Base-by-base conservation (phyloP, 2,329 filamentous ascomycete species). In the Ramichloridium luteum region DNA sequence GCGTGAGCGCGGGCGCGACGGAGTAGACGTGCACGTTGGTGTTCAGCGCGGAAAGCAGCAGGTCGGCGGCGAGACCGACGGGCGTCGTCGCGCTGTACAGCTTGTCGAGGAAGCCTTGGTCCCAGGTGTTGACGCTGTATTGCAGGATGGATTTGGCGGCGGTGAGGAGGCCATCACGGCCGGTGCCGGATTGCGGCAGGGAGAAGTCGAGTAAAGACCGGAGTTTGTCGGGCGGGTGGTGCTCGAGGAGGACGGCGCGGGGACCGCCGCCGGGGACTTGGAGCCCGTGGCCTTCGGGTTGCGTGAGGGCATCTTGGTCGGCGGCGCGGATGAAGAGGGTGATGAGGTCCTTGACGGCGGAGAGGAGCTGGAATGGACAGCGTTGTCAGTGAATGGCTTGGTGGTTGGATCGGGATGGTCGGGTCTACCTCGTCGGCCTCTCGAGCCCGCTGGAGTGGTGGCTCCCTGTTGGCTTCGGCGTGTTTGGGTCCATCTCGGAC, bases 101-200 rank as follows among this genome's bases (percentile, higher is more conserved):
- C 61, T 98, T 96, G 60, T 94, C 86, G 50, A 96, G 61, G 58
- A 96, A 98, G 8, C 88, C 88, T 58, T 93, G 86, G 50, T 93
- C 81, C 82, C 86, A 96, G n/a, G 88, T 94, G 60, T 98, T 98
- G 51, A 96, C 88, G 50, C 80, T 90, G 57, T 92, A 85, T 41
- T 72, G 68, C 25, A 96, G 65, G 13, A 94, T 67, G 38, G 75
- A 70, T 43, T 74, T 63, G 27, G 93, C 68, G 3, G 73, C 35
- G 2, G 50, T 34, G 11, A 66, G 25, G 9, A 67, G 40, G 6
- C 60, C 62, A 8, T 59, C 53, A 38, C 58, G 63, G 14, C 63
- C 61, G 2, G 49, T 44, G 11, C 53, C 49, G 23, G 53, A 20
- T 5, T 54, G 44, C 1, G 57, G 55, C 5, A 65, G 47, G 14